Conservation (phyloP, 202 grass and related monocot species). For the Cymbopogon flexuosus region DNA sequence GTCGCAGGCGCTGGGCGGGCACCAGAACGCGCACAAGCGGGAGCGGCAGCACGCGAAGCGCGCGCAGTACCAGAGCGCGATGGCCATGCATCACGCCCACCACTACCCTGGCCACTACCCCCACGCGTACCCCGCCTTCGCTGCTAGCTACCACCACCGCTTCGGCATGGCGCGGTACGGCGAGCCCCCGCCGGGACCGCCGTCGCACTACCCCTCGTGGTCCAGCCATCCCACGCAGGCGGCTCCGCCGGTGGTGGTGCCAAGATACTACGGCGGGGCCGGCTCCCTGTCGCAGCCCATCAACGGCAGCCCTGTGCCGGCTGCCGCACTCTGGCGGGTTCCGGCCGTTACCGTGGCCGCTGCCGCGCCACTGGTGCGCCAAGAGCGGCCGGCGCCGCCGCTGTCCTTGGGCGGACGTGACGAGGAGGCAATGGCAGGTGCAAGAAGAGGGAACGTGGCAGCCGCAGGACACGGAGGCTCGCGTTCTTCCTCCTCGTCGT, state of each 20-base stretch:
- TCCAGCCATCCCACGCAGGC: slow-evolving; percentile 14
- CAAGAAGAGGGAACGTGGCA: background rate
- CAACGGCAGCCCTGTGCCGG: slow-evolving; percentile 58
- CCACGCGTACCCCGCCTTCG: slow-evolving; percentile 51
- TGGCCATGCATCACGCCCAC: slow-evolving; percentile 48
- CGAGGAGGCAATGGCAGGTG: slow-evolving; percentile 33
- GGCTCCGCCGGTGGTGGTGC: background rate
- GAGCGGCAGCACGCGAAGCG: slow-evolving; percentile 69
- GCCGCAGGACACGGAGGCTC: background rate
- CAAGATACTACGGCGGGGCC: slow-evolving; percentile 50
- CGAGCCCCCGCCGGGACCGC: slow-evolving; percentile 27
- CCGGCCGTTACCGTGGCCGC: slow-evolving; percentile 30
- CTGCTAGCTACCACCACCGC: slow-evolving; percentile 40
- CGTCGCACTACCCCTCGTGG: slow-evolving; percentile 65
- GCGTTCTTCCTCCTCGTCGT: slow-evolving; percentile 35
- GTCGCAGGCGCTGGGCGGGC: slow-evolving; percentile 70
- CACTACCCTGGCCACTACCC: slow-evolving; percentile 27
- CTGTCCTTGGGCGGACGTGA: slow-evolving; percentile 37
- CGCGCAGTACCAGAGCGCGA: slow-evolving; percentile 64
- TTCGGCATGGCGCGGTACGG: slow-evolving; percentile 45
- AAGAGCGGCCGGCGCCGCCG: slow-evolving; percentile 35
- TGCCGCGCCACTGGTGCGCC: slow-evolving; percentile 21
- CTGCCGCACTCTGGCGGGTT: slow-evolving; percentile 42
- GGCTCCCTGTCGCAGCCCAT: slow-evolving; percentile 61
- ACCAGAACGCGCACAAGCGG: slow-evolving; percentile 80